Base-by-base conservation (phyloP, 2,329 filamentous ascomycete species). In the Pezizomycotina sp. region DNA sequence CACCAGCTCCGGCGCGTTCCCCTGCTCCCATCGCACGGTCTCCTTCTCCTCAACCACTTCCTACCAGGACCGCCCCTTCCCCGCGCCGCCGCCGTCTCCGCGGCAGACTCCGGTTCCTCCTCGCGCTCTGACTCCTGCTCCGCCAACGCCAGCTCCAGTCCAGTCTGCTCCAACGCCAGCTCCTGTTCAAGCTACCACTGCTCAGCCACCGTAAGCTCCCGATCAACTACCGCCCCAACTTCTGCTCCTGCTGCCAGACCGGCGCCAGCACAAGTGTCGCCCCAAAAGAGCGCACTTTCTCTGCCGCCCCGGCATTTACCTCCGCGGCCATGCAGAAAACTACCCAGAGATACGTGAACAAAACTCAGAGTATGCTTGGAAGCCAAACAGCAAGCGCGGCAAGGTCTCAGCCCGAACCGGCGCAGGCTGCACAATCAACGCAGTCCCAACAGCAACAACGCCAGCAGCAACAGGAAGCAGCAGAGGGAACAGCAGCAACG, bases 281-380 rank as follows among this genome's bases (percentile, higher is more conserved):
- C 80, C 78, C 53, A 69, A 80, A 38, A 43, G n/a, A 43, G 45
- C 26, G 48, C 47, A 40, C 67, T 95, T 3, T 89, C 83, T 35
- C 79, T 86, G 8, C 91, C 89, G 2, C 77, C 86, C 83, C 86
- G 2, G 89, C 89, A 1, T 82, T 91, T 43, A 98, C 91, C 0
- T 79, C 82, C 3, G 80, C 77, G 46, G 81, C 89, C 30, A 98
- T 98, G 91, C 81, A 92, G 53, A 80, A 92, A 56, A 81, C 84
- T 3, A 89, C 83, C 0, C 77, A 91, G 50, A 83, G 83, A 57
- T 93, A 86, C 52, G 72, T 78, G 14, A 71, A 74, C 28, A 79
- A 93, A 56, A 81, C 80, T 2, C 71, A 81, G 27, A 82, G 68
- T 52, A 75, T 93, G 62, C 89, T 26, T 45, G 7, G 30, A 34